Conservation (phyloP, 2,329 filamentous ascomycete species). For the Colletotrichum theobromicola region DNA sequence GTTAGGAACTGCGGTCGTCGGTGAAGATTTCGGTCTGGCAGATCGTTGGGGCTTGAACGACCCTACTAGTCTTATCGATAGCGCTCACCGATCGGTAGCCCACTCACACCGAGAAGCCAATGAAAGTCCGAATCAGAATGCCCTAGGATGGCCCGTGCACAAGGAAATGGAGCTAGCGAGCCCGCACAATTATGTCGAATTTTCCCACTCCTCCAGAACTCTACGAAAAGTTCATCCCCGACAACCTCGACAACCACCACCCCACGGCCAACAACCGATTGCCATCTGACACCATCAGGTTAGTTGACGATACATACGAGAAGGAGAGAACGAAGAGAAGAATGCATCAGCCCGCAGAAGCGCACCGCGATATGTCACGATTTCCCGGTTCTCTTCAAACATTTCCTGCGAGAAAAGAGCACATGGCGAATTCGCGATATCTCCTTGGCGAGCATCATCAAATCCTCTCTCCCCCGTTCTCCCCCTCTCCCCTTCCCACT, state of each 20-base stretch:
- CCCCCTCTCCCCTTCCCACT: not conserved
- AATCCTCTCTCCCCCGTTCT: not conserved
- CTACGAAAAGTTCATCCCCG: slow-evolving; percentile 16
- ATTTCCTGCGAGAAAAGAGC: not conserved
- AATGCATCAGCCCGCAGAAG: not conserved
- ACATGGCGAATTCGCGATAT: slow-evolving; percentile 11
- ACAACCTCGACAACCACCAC: slow-evolving; percentile 21
- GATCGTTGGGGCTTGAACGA: accelerated
- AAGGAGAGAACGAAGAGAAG: not conserved
- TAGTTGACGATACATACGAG: slow-evolving; percentile 7
- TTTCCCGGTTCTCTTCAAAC: not conserved
- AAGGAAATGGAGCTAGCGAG: slow-evolving; percentile 7
- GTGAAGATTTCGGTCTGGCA: not conserved
- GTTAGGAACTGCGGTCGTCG: not conserved
- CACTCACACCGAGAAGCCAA: not conserved
- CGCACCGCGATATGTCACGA: not conserved
- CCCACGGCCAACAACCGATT: slow-evolving; percentile 20
- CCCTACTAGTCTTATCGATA: not conserved
- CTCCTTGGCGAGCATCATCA: not conserved
- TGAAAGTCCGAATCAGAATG: not conserved
- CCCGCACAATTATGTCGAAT: slow-evolving; percentile 18
- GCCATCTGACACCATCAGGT: slow-evolving; percentile 21
- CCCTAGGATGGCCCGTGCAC: slow-evolving; percentile 20
- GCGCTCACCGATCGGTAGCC: not conserved
- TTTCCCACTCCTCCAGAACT: not conserved